Base-by-base conservation (phyloP, 2,329 filamentous ascomycete genomes). In the Pseudogymnoascus verrucosus region DNA sequence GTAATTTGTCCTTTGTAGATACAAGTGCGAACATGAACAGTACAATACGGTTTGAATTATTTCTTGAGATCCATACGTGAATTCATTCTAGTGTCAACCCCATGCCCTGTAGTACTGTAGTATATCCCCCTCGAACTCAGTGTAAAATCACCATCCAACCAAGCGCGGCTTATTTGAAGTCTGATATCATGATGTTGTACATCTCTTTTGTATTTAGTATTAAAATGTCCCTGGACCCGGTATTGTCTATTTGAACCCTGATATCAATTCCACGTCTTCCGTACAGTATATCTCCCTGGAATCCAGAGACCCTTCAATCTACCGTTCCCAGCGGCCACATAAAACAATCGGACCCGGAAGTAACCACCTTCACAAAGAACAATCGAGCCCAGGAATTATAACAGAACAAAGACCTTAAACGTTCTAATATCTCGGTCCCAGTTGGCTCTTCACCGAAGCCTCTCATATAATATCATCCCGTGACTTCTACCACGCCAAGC, bases 1-100 rank as follows among this genome's bases (percentile, higher is more conserved):
- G 51, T 57, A 57, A 57, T 57, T 57, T 57, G 51, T 36, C n/a
- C 28, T 54, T 31, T 57, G 51, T 57, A 57, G 28, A 57, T 57
- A 36, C 51, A 19, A 14, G 28, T 57, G 47, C 31, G 16, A 36
- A 57, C 10, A 57, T 57, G 10, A 36, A 57, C 10, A 57, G 51
- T 57, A 36, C 51, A 57, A 57, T 34, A 34, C 28, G 8, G 51
- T 21, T 57, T 19, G 28, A 57, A 57, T n/a, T 57, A 57, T 21
- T 21, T 34, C 11, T 57, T 11, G 51, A 57, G 28, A 21, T 36
- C 28, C 26, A 19, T 26, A 1, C 10, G 31, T 34, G 31, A 34
- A 34, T 34, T 34, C 31, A 57, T 57, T 57, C 28, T 19, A 14
- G n/a, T 31, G 26, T 54, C 7, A 54, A n/a, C n/a, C 14, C 14